Base-by-base conservation (phyloP, 1,139 yeast genomes). In the Meyerozyma elateridarum region DNA sequence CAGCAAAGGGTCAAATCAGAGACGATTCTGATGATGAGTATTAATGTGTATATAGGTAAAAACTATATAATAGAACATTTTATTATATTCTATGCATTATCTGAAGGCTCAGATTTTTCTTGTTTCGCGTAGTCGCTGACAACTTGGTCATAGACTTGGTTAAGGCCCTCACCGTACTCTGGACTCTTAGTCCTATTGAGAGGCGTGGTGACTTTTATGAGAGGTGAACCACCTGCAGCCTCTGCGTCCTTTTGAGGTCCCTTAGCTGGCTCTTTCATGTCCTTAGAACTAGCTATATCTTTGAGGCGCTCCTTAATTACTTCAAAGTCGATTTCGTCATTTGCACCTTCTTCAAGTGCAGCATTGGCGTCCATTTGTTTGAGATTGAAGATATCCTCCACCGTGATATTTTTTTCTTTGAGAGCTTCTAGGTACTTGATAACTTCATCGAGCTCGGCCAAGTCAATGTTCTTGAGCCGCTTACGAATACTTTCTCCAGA, bases 401-500 rank as follows among this genome's bases (percentile, higher is more conserved):
- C 48, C 8, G 70, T 59, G 11, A 79, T 61, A 0, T 85, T 84
- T 22, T 65, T 56, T 12, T 56, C 54, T 41, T 74, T 76, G 38
- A 80, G 57, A 12, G 56, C 55, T 22, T 68, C 71, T 37, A 82
- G 61, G 25, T 73, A 65, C 11, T 56, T 60, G 7, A 77, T 64
- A 15, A 79, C 62, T 29, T 70, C 66, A 28, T 73, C 70, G 26
- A 80, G 62, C 48, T 79, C 84, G 13, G 64, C 60, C 6, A 76
- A 59, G 38, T 71, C 61, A 19, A 59, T 52, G 16, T 54, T 63
- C 37, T 70, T 44, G 29, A 82, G 54, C 28, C 67, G 64, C 28
- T 70, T 60, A 31, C 77, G 66, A 32, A 80, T 65, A 27, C 70
- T 68, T 27, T 77, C 83, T 24, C 79, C 77, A 25, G 76, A 62